phyloP scores from a whole-genome alignment of 106 monocot species.

The Phalaenopsis aphrodite region DNA sequence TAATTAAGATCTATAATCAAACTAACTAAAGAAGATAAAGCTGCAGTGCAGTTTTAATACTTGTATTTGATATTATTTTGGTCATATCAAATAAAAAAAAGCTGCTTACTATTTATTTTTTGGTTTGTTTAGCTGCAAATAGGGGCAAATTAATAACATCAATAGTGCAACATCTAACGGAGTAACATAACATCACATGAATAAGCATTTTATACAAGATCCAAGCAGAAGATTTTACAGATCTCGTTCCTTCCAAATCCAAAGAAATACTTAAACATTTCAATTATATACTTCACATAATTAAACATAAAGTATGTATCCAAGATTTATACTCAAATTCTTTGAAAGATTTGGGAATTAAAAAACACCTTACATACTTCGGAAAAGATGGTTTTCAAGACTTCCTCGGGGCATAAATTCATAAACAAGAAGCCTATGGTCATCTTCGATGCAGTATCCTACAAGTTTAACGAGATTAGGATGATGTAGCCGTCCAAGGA shows the following conservation, averaged over 20 bases:
- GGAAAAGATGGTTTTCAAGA: conserved; percentile 92
- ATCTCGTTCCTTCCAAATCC: background rate
- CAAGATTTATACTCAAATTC: conserved; percentile 5
- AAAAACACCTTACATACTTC: conserved; percentile 43
- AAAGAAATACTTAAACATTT: background rate
- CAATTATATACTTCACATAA: background rate
- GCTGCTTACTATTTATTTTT: background rate
- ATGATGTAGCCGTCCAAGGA: conserved; percentile 81
- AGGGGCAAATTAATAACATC: background rate
- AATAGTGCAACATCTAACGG: background rate
- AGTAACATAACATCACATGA: background rate
- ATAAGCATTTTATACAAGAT: background rate
- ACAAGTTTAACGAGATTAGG: conserved; percentile 89
- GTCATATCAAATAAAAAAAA: background rate
- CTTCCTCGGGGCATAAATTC: conserved; percentile 91
- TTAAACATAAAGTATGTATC: background rate
- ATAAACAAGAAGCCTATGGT: conserved; percentile 80
- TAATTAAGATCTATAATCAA: background rate
- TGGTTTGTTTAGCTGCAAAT: background rate
- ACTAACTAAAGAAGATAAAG: background rate
- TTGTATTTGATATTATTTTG: no score
- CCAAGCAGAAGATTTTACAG: background rate
- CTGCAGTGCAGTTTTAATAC: background rate
- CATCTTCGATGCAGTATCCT: conserved; percentile 88
- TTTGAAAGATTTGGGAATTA: conserved; percentile 9